A percentile compares a stretch with the other conserved stretches of the same genome.
These are phyloP conservation scores for Blastobotrys muscicola DNA, from an alignment of 805 yeast species.

Conservation along the genomic window DNA sequence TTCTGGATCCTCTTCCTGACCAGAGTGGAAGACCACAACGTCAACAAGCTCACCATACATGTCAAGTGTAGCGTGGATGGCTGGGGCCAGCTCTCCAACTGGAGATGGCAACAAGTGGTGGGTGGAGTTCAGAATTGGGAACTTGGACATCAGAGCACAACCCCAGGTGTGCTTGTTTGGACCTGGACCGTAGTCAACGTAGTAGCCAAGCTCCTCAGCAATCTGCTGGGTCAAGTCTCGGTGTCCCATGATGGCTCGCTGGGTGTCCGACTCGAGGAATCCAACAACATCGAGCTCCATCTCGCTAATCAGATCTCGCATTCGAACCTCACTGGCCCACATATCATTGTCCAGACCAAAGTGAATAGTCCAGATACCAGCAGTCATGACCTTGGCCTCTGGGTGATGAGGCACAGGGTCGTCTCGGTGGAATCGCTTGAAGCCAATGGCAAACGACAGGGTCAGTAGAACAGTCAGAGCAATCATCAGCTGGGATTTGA, in stretches of 20 bases:
- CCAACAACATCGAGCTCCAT: conserved; percentile 90
- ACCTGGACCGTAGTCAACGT: conserved; percentile 95
- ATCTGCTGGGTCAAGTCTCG: conserved; percentile 85
- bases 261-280: conserved; percentile 85
- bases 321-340: conserved; percentile 94
- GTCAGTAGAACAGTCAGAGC: conserved; percentile 33
- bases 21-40: conserved; percentile 94
- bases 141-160: conserved; percentile 80
- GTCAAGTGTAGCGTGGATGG: conserved; percentile 90
- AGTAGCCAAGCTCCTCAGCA: conserved; percentile 90
- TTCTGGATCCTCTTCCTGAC: conserved; percentile 95
- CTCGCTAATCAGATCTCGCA: conserved; percentile 74
- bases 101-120: conserved; percentile 94
- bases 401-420: conserved; percentile 65
- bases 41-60: conserved; percentile 83
- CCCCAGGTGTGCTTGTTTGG: conserved; percentile 99
- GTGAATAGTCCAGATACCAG: conserved; percentile 98
- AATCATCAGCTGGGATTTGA: conserved; percentile 18
- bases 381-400: conserved; percentile 64
- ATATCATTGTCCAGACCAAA: conserved; percentile 94
- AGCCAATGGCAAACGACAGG: conserved; percentile 43
- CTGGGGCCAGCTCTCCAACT: conserved; percentile 97
- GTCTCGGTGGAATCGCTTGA: conserved; percentile 46
- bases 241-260: conserved; percentile 88
- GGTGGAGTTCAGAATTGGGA: conserved; percentile 83